Base-by-base conservation (phyloP, 75 land plant species). In the Larix kaempferi region DNA sequence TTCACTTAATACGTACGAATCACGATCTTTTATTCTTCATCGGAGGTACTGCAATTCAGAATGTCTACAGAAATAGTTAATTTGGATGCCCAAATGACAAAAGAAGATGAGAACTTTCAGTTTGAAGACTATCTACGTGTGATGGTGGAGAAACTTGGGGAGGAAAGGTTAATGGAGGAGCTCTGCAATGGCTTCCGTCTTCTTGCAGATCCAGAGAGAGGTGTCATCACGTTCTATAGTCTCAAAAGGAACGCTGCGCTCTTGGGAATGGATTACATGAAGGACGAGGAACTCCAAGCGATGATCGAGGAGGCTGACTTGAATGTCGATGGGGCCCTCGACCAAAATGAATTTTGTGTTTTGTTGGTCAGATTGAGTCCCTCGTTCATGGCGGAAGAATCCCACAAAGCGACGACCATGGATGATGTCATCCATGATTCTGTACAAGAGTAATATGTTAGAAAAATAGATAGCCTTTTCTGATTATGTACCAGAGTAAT, bases 111-210 rank as follows among this genome's bases (percentile, higher is more conserved):
- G 5, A 85, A 84, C 16, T 16, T 21, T 14, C 37, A 67, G 33
- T 84, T 84, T 27, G 64, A 79, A 63, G 89, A 87, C 79, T 75
- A 57, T 52, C 65, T 87, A 76, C 89, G 87, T 15, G 49, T 74
- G 7, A 84, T 87, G 89, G 89, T 84, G 25, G 76, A 82, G 84
- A 79, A 64, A 77, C 71, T 87, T 59, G 87, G 78, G 63, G 80
- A 82, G 37, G 77, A 82, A 35, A 84, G 56, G 25, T 7, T 49
- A 11, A 60, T 60, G 22, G 22, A 60, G 62, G 62, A 60, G 62
- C 84, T 87, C n/a, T 85, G 82, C 81, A 74, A 74, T 44, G 87
- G 89, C 23, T 87, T 87, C 60, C 71, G 71, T 71, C 77, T 84
- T 3, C 81, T 87, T 49, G 81, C 80, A 33, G 89, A 87, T 65